Evolutionary conservation across 176 grass and related monocot species (phyloP), one percentile per base, ranked within the genome.

Genomic region (Zea mays): DNA sequence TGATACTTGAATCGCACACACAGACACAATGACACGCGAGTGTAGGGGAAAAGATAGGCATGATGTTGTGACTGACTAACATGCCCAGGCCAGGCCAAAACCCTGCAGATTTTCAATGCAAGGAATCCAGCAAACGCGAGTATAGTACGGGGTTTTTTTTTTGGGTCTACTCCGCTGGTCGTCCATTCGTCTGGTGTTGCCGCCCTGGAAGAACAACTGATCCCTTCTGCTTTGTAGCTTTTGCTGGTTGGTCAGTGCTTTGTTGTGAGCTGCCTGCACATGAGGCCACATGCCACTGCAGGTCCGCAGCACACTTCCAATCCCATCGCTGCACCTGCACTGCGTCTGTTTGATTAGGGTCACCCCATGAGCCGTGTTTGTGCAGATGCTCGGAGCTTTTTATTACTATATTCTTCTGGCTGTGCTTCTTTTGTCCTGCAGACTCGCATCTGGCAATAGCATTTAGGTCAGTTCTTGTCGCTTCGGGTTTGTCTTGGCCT

Each of bases 1-100:
- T 71, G 80, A 86, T 90, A 85, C 81, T 61, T 70, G 56, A 81
- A 61, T 68, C 59, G 74, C 58, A 88, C 69, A 87, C 42, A 39
- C 69, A 87, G 36, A 39, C 38, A 58, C 55, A 58, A 21, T 58
- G n/a, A 21, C 55, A 50, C 38, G 86, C 79, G 89, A 80, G 86
- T 69, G 68, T 79, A 55, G 49, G 4, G 27, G 27, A 1, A 27
- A 27, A 27, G 1, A 27, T 27, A 27, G 27, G 74, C 52, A 56
- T 83, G 75, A 33, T 88, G 76, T 80, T 65, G 64, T 46, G 52
- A 56, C 52, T 56, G 54, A 75, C 58, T 81, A 70, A 75, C 82
- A 77, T 81, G 40, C n/a, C 58, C 48, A 8, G 41, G 65, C 58
- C 48, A 8, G 41, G 65, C 10, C 82, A 64, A 62, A 70, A 40